These are phyloP conservation scores for Kodamaea restingae DNA, from an alignment of 805 yeast species.

Conservation along the genomic window DNA sequence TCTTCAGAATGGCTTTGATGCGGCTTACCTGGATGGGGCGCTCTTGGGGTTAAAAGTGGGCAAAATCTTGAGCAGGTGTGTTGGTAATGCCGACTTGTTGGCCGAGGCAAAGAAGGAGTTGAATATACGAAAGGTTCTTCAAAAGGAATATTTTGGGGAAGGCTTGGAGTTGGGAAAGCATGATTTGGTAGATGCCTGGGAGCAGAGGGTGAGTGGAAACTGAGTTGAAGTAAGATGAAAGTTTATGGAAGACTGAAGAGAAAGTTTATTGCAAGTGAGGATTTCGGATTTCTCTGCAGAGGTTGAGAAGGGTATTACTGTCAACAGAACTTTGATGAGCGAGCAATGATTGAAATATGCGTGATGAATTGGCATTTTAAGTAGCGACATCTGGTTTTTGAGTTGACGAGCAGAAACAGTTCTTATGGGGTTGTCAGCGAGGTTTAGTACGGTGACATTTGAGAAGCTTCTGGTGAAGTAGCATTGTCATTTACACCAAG, in stretches of 20 bases:
- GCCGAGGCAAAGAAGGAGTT: conserved; percentile 49
- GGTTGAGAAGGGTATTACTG: too few species aligned
- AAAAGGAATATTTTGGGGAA: conserved; percentile 49
- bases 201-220: conserved; percentile 10
- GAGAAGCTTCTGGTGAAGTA: too few species aligned
- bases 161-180: conserved; percentile 38
- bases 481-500: too few species aligned
- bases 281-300: too few species aligned
- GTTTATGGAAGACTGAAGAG: not conserved
- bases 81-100: conserved; percentile 21
- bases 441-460: too few species aligned
- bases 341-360: too few species aligned
- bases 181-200: conserved; percentile 45
- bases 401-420: too few species aligned
- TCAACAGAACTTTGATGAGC: too few species aligned
- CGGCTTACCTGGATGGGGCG: conserved; percentile 75
- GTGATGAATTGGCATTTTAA: too few species aligned
- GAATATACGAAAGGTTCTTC: conserved; percentile 54
- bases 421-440: too few species aligned
- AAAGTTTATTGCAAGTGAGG: too few species aligned
- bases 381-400: too few species aligned
- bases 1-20: conserved; percentile 78
- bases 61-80: conserved; percentile 48
- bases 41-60: conserved; percentile 66
- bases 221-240: not conserved